Evolutionary conservation across 2,329 filamentous ascomycete species (phyloP).

Genomic region (Pseudohalonectria lignicola): DNA sequence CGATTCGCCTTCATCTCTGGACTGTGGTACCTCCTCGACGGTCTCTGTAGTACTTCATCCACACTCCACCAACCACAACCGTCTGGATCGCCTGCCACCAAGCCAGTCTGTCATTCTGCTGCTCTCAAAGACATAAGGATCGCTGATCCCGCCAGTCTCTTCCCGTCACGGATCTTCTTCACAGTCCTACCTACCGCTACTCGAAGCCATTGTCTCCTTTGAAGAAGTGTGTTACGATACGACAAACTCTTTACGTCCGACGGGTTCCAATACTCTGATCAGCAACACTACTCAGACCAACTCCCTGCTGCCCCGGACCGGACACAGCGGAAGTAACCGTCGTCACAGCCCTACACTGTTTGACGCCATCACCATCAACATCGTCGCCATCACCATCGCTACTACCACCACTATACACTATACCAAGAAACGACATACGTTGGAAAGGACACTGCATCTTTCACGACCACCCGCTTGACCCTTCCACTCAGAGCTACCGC

Average conservation of each 20-base stretch:
- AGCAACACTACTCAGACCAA: conserved; percentile 22
- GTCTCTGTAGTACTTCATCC: background rate
- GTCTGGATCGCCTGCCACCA: background rate
- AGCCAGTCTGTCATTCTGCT: conserved; percentile 6
- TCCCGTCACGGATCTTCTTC: conserved; percentile 19
- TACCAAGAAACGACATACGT: no score
- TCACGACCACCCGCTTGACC: no score
- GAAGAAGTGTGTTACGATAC: conserved; percentile 12
- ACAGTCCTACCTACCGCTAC: conserved; percentile 13
- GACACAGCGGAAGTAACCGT: background rate
- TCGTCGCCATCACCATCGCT: no score
- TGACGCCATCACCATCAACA: no score
- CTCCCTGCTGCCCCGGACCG: conserved; percentile 6
- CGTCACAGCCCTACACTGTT: background rate
- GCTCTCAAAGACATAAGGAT: conserved; percentile 44
- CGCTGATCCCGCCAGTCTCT: conserved; percentile 38
- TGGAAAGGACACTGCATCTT: no score
- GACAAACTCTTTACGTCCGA: conserved; percentile 28
- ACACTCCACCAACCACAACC: background rate
- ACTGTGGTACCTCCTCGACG: background rate
- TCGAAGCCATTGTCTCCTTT: conserved; percentile 8
- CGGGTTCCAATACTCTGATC: conserved; percentile 39
- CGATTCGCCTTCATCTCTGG: background rate
- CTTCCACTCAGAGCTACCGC: no score
- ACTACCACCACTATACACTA: conserved; percentile 7